Evolutionary conservation across 805 yeast species (phyloP), one percentile per base, ranked within the genome.

Genomic region (Lipomyces mesembrius): DNA sequence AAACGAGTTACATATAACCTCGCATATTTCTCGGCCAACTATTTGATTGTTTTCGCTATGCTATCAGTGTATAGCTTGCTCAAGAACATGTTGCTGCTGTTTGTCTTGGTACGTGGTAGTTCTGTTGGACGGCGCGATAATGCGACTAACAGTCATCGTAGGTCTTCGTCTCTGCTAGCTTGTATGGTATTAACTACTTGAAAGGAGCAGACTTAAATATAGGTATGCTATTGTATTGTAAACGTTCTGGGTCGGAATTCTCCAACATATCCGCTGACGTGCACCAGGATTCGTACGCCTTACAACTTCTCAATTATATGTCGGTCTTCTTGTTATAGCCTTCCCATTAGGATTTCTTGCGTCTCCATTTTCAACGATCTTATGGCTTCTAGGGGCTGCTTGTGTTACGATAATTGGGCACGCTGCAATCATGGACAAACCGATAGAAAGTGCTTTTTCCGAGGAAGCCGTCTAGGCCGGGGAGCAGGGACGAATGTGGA

Each of bases 351-450:
- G 94, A 29, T 84, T 95, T 74, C 81, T 92, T 70, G 97, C 98
- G 27, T 88, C 94, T 71, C 98, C 98, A 34, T 82, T 95, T 70
- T 85, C 94, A 61, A 90, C 98, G 3, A 78, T 95, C 78, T 83
- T 95, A 82, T 95, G 98, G 98, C 85, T 94, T 73, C 84, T 90
- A 73, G 95, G 97, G 73, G 90, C 96, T 17, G 88, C 95, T 52
- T 88, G 89, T 34, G 88, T 88, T 59, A 78, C 89, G 49, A 90
- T 94, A 53, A 80, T 92, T 58, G 84, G 92, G 2, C 99, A 95
- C 78, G 99, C 98, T 57, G 83, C 93, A 2, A 82, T 94, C 70
- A 83, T 95, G 85, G 98, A 95, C 76, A 95, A 94, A 80, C 99
- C 99, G 25, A 88, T 93, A 68, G 98, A 95, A 80, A 88, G 94